These are phyloP conservation scores for Diaporthe citrichinensis DNA, from an alignment of 2,329 filamentous ascomycete genomes.

Conservation along the genomic window DNA sequence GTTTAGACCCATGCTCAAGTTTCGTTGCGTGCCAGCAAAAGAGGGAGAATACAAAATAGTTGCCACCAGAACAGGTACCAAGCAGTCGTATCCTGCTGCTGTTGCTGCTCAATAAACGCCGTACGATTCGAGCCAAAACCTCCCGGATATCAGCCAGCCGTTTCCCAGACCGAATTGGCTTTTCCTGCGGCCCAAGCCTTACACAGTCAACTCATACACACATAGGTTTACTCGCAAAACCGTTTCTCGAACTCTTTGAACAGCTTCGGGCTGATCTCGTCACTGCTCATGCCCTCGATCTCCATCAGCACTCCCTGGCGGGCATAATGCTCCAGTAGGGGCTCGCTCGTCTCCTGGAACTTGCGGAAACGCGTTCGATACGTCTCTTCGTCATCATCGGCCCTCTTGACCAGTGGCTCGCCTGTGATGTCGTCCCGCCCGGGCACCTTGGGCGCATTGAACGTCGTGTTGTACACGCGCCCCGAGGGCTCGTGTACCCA, in stretches of 20 bases:
- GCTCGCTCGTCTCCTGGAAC: constrained; percentile 89
- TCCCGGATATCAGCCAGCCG: neutral
- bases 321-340: constrained; percentile 90
- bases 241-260: constrained; percentile 84
- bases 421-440: constrained; percentile 93
- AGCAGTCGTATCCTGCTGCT: neutral
- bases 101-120: constrained; percentile 11
- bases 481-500: constrained; percentile 96
- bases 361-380: constrained; percentile 85
- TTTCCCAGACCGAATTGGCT: neutral
- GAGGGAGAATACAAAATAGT: constrained; percentile 3
- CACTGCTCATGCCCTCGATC: constrained; percentile 88
- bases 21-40: neutral
- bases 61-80: neutral
- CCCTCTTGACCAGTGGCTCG: constrained; percentile 83
- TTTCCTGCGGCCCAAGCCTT: neutral
- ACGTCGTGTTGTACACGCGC: constrained; percentile 94
- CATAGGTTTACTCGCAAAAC: constrained; percentile 64
- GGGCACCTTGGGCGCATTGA: constrained; percentile 85
- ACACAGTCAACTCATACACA: constrained; percentile 6
- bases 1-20: neutral
- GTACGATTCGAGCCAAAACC: neutral
- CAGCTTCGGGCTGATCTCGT: constrained; percentile 95
- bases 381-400: constrained; percentile 89
- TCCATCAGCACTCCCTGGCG: constrained; percentile 87